A percentile compares a stretch with the other conserved stretches of the same genome.
These are phyloP conservation scores for Myriosclerotinia scirpicola DNA, from an alignment of 2,329 filamentous ascomycete species.

Conservation along the genomic window DNA sequence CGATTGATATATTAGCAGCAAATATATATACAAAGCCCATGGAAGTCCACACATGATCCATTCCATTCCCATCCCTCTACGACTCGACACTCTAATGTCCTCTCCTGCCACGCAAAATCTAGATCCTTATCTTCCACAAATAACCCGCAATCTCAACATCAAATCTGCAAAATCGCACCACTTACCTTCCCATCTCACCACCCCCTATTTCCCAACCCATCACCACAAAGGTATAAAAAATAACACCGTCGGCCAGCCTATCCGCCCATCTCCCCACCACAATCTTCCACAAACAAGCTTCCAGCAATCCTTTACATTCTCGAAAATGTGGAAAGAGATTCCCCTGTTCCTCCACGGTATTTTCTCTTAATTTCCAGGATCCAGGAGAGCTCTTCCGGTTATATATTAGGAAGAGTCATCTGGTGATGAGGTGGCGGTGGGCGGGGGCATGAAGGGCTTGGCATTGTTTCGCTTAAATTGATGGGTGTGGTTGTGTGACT, in stretches of 20 bases:
- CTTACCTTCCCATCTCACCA: not conserved
- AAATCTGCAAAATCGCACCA: not conserved
- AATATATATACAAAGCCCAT: too few species aligned
- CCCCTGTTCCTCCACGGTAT: not conserved
- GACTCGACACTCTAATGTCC: not conserved
- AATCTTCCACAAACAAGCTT: conserved; percentile 14
- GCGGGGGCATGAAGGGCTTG: not conserved
- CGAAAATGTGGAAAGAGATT: not conserved
- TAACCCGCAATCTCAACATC: not conserved
- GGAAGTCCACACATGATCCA: not conserved
- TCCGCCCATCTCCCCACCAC: not conserved
- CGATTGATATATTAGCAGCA: not conserved
- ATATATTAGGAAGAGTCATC: conserved; percentile 5
- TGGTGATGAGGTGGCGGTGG: not conserved
- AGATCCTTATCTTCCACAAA: too few species aligned
- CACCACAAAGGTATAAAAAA: not conserved
- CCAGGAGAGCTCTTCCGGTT: not conserved
- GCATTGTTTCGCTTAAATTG: not conserved
- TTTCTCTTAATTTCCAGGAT: not conserved
- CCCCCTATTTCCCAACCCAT: not conserved
- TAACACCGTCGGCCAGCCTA: conserved; percentile 21
- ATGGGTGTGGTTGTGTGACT: not conserved
- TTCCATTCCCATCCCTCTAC: not conserved
- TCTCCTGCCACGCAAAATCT: not conserved
- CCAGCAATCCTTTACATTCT: not conserved